Base-by-base conservation (phyloP, 2,329 filamentous ascomycete genomes). In the Byssochlamys sp. region DNA sequence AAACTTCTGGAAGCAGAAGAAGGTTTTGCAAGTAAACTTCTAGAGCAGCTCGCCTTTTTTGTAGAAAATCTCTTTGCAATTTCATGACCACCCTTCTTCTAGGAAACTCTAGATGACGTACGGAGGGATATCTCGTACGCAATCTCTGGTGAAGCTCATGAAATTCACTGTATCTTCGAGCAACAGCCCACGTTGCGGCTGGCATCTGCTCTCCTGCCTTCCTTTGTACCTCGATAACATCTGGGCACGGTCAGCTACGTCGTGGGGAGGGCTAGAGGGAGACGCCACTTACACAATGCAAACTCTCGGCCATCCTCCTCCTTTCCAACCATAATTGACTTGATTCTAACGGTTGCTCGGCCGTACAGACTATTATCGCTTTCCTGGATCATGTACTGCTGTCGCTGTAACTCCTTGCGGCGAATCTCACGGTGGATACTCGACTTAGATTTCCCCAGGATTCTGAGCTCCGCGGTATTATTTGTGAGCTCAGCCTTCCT, bases 361-460 rank as follows among this genome's bases (percentile, higher is more conserved):
- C 94, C 94, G 67, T 95, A 97, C 26, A 99, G 79, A 71, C 91
- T 96, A 72, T 96, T 99, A 71, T 99, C 95, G 68, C 91, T 96
- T 73, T 99, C 94, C 73, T 99, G 94, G 6, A 97, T 85, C 52
- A 95, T 90, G 66, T 99, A 99, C 70, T 99, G 95, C 72, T 96
- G 94, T 55, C 91, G 84, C 71, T 99, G 94, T 67, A 99, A 82
- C 73, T 97, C 92, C 70, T 97, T 99, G 33, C 91, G 85, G 57
- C 90, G 84, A 56, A 97, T 91, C 72, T 99, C 94, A 63, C 94
- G 83, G 67, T 95, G 89, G 58, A 99, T 77, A 72, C 94, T 99
- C 31, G 91, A 87, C 71, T 94, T 96, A 0, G 91, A 96, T 72
- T 99, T 99, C 56, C 88, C 85, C 54, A 99, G 73, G 60, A 99